These are phyloP conservation scores for Hypoxylon cercidicola DNA, from an alignment of 495 filamentous ascomycete genomes.

Conservation along the genomic window DNA sequence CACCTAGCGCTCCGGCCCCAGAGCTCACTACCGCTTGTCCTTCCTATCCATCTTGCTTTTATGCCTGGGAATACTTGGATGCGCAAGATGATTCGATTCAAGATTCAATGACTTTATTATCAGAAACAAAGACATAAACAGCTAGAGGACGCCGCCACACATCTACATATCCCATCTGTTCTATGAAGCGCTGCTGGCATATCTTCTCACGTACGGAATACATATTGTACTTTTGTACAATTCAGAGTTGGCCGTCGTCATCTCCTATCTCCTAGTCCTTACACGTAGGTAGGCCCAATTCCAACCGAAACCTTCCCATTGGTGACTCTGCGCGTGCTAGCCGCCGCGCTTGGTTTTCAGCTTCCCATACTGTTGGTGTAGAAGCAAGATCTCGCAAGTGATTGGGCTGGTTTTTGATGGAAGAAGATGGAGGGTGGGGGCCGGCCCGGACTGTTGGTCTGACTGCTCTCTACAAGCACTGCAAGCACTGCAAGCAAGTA, in stretches of 20 bases:
- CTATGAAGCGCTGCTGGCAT: not conserved
- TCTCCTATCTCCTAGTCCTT: slow-evolving; percentile 8
- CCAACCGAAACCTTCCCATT: slow-evolving; percentile 19
- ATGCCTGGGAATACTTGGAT: too few relatives aligned
- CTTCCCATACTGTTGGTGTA: slow-evolving; percentile 32
- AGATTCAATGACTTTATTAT: not conserved
- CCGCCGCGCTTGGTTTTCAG: slow-evolving; percentile 33
- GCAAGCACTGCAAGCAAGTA: slow-evolving; percentile 7
- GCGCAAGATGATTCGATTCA: not conserved
- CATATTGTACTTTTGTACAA: not conserved
- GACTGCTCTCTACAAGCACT: slow-evolving; percentile 18
- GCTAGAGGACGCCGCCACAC: not conserved
- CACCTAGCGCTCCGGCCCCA: slow-evolving; percentile 7
- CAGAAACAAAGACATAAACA: not conserved
- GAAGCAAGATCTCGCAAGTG: slow-evolving; percentile 23
- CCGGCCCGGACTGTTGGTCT: slow-evolving; percentile 23
- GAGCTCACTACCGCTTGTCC: not conserved
- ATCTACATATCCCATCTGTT: slow-evolving; percentile 3
- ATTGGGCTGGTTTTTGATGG: slow-evolving; percentile 10
- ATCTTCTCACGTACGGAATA: too few relatives aligned
- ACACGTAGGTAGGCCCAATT: slow-evolving; percentile 6
- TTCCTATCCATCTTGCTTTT: too few relatives aligned
- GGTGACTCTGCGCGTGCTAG: slow-evolving; percentile 9
- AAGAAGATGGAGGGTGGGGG: slow-evolving; percentile 31
- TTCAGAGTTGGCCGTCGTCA: slow-evolving; percentile 20